These are phyloP conservation scores for Neurospora sp. DNA, from an alignment of 495 filamentous ascomycete species.

Conservation along the genomic window DNA sequence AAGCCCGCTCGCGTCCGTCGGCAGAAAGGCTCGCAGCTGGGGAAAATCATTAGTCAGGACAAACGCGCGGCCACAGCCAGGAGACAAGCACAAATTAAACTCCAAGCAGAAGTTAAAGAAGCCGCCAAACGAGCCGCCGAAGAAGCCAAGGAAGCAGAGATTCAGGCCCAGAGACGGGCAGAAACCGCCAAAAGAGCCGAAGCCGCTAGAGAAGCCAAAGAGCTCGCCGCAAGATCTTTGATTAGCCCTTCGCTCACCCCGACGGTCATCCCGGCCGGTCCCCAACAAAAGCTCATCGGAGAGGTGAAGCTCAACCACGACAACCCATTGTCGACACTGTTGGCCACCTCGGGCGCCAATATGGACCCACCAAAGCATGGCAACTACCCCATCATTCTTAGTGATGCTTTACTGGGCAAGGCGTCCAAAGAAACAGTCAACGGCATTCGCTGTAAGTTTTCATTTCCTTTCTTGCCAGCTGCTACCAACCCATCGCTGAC, in stretches of 20 bases:
- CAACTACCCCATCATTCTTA: conserved; percentile 45
- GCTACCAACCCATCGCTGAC: neutral
- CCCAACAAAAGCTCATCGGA: neutral
- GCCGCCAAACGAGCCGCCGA: neutral
- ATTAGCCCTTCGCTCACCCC: neutral
- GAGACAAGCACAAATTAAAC: neutral
- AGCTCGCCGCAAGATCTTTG: neutral
- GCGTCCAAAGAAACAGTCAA: conserved; percentile 42
- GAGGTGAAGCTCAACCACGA: neutral
- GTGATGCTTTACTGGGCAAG: conserved; percentile 44
- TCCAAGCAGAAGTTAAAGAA: neutral
- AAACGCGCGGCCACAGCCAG: neutral
- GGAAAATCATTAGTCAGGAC: neutral
- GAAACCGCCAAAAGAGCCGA: neutral
- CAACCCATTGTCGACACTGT: conserved; percentile 9
- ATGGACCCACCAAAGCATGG: conserved; percentile 42
- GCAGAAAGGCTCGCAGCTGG: neutral
- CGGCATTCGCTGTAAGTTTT: conserved; percentile 39
- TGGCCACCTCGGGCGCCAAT: conserved; percentile 15
- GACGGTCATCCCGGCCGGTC: neutral
- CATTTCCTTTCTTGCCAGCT: neutral
- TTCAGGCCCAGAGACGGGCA: neutral
- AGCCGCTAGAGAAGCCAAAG: neutral
- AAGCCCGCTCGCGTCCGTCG: neutral
- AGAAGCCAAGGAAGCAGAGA: neutral